These are phyloP conservation scores for Tripterygium wilfordii DNA, from an alignment of 177 flowering plant genomes.

Conservation along the genomic window DNA sequence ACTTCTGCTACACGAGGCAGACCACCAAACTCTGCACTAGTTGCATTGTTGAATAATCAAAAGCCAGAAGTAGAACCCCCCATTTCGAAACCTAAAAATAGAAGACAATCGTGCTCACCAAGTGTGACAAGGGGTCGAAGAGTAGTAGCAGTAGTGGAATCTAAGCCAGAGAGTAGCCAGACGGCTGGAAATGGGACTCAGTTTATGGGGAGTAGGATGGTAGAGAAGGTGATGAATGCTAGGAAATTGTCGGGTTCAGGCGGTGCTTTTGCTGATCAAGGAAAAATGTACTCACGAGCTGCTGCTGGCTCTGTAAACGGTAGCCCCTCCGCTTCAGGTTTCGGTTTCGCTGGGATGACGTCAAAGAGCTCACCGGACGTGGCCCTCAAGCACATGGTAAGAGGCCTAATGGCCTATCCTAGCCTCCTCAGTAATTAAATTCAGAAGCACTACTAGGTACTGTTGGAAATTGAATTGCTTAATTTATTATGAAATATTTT, in stretches of 20 bases:
- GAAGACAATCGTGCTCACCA: conserved; percentile 52
- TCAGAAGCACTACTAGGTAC: too few relatives aligned
- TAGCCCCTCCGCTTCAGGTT: background rate
- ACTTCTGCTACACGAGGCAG: conserved; percentile 30
- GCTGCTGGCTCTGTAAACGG: background rate
- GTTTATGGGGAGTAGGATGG: conserved; percentile 50
- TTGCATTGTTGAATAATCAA: background rate
- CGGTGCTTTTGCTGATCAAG: conserved; percentile 25
- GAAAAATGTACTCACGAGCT: conserved; percentile 10
- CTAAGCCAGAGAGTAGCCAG: background rate
- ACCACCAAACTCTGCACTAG: background rate
- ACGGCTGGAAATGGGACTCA: conserved; percentile 13
- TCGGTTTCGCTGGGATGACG: background rate
- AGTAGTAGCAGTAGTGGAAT: background rate
- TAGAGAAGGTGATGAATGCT: conserved; percentile 64
- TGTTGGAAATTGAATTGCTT: too few relatives aligned
- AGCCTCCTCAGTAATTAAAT: too few relatives aligned
- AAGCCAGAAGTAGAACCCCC: conserved; percentile 18
- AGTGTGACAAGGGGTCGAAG: conserved; percentile 39
- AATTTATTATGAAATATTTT: too few relatives aligned
- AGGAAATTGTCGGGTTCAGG: conserved; percentile 27
- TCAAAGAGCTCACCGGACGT: conserved; percentile 22
- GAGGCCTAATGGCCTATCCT: too few relatives aligned
- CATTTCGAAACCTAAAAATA: conserved; percentile 3
- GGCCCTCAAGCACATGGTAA: conserved; percentile 33